A percentile compares a stretch with the other conserved stretches of the same genome.
These are phyloP conservation scores for Penicillium nucicola DNA, from an alignment of 495 filamentous ascomycete species.

Conservation along the genomic window DNA sequence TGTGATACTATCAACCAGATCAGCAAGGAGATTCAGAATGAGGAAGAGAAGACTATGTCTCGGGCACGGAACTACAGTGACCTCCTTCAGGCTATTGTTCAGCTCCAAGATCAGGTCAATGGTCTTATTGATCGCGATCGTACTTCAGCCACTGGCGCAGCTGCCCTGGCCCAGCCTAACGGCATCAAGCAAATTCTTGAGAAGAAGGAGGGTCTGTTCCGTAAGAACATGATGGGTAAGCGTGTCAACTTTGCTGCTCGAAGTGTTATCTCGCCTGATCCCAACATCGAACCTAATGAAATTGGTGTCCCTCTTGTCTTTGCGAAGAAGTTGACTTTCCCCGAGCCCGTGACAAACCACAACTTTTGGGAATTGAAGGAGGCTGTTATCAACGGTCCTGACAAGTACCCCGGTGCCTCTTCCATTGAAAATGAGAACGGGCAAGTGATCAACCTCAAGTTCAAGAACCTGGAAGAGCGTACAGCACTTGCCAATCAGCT, in stretches of 20 bases:
- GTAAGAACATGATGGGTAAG: conserved; percentile 99
- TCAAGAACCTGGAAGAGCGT: conserved; percentile 81
- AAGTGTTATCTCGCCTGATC: conserved; percentile 97
- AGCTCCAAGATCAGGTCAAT: conserved; percentile 87
- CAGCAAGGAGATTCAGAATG: conserved; percentile 63
- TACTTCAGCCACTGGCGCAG: conserved; percentile 72
- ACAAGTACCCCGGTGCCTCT: conserved; percentile 90
- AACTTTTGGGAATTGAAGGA: conserved; percentile 94
- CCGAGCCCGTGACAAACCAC: conserved; percentile 94
- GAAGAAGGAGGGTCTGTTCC: conserved; percentile 97
- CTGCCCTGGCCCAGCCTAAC: conserved; percentile 38
- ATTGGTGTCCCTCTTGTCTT: conserved; percentile 98
- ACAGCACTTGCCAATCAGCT: conserved; percentile 86
- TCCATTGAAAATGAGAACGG: conserved; percentile 96
- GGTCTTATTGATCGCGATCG: conserved; percentile 82
- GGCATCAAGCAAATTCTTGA: conserved; percentile 98
- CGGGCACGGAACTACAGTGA: conserved; percentile 55
- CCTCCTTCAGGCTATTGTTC: conserved; percentile 68
- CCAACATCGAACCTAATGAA: conserved; percentile 97
- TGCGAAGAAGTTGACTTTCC: conserved; percentile 92
- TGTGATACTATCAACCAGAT: conserved; percentile 71
- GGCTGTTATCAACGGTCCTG: conserved; percentile 91
- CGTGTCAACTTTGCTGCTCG: conserved; percentile 98
- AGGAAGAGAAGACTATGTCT: conserved; percentile 34
- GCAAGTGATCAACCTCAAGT: conserved; percentile 80